Conservation (phyloP, 495 filamentous ascomycete species). For the Talaromyces trachyspermus region DNA sequence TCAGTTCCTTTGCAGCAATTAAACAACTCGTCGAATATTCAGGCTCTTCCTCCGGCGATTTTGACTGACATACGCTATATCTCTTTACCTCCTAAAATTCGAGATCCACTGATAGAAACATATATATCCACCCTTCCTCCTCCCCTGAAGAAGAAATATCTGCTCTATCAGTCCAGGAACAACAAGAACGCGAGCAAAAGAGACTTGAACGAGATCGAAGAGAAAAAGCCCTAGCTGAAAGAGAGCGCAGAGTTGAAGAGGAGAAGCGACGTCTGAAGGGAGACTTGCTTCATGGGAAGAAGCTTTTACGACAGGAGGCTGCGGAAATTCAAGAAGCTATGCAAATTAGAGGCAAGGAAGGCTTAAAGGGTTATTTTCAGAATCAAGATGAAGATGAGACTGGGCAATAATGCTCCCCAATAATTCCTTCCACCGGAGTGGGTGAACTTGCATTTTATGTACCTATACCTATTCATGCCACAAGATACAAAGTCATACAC, state of each 20-base stretch:
- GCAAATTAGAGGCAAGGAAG: constrained; percentile 62
- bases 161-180: constrained; percentile 46
- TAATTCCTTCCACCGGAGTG: no score
- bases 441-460: no score
- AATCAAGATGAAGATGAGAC: constrained; percentile 12
- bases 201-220: constrained; percentile 57
- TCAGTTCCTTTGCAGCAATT: constrained; percentile 54
- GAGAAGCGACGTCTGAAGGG: constrained; percentile 63
- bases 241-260: constrained; percentile 65
- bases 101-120: constrained; percentile 67
- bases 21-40: constrained; percentile 56
- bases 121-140: constrained; percentile 68
- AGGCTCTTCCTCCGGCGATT: constrained; percentile 59
- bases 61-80: constrained; percentile 76
- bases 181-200: constrained; percentile 53
- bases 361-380: constrained; percentile 58
- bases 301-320: constrained; percentile 66
- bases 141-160: constrained; percentile 45
- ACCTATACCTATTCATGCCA: no score
- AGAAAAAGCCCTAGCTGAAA: constrained; percentile 67
- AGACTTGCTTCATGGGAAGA: constrained; percentile 58
- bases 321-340: constrained; percentile 72
- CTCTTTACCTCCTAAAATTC: constrained; percentile 57
- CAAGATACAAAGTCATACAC: no score
- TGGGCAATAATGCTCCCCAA: no score